Base-by-base conservation (phyloP, 257 asterid genomes). In the Solanum ossicruentum region DNA sequence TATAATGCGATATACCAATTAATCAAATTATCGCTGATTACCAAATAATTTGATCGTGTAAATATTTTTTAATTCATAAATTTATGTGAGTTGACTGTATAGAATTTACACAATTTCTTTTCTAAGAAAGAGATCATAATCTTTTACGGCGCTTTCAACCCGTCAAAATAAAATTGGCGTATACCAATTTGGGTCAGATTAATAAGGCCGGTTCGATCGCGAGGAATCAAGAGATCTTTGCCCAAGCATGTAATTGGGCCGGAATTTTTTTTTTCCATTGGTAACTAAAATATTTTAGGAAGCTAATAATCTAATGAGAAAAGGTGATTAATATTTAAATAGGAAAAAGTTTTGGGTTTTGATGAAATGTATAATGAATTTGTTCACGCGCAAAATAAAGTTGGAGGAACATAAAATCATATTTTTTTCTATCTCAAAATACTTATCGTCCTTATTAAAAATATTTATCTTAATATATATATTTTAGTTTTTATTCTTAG, bases 311-410 rank as follows among this genome's bases (percentile, higher is more conserved):
- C 8, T 77, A 15, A 77, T 77, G 16, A 15, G 26, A 77, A 77
- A 8, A 36, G 41, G 10, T 23, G 10, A 15, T 77, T 4, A 15
- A 51, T 51, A 51, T 12, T 73, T 77, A 51, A 77, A 77, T 51
- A 15, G 63, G 63, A 15, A 23, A 75, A 75, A 23, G 45, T 77
- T 51, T 23, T 23, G 15, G 63, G 41, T 51, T 77, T 10, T 85
- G 79, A 86, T 83, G 88, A 88, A 86, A 80, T 87, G 32, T 86
- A 84, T 87, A 85, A 51, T 51, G 47, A 77, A 18, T 84, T 89
- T 10, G 80, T 89, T 89, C 91, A 91, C 90, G 97, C 94, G 93
- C 85, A 90, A 81, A 67, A 83, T 23, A 77, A 88, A 84, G 84
- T 70, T 84, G 23, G n/a, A 83, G 87, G 80, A 85, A 82, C 28